Evolutionary conservation across 2,329 filamentous ascomycete genomes (phyloP).

Genomic region (Trichoderma cornu-damae): DNA sequence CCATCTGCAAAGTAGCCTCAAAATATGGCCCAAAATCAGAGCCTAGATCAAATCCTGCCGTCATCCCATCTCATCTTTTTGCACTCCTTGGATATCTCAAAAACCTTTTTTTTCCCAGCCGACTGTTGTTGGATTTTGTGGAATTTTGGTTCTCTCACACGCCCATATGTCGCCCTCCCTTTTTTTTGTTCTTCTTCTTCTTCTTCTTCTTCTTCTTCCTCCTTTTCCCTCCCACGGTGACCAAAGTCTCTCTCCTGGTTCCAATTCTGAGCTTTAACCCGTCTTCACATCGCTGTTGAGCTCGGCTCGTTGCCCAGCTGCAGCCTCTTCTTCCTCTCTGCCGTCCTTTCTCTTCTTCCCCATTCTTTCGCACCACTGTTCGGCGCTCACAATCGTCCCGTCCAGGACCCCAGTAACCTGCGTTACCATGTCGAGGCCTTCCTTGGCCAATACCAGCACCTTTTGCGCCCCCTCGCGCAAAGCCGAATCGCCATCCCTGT

Average conservation of each 20-base stretch:
- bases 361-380: conserved; percentile 81
- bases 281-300: conserved; percentile 29
- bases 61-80: conserved; percentile 1
- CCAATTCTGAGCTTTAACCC: conserved; percentile 20
- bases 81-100: neutral
- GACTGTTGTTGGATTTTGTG: neutral
- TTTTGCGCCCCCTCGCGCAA: conserved; percentile 60
- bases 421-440: conserved; percentile 89
- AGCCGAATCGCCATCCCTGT: conserved; percentile 35
- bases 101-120: too few relatives aligned
- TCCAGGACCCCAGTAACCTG: conserved; percentile 86
- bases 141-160: neutral
- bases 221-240: too few relatives aligned
- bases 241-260: too few relatives aligned
- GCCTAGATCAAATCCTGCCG: conserved; percentile 10
- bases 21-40: neutral
- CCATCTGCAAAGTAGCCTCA: neutral
- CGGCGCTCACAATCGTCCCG: conserved; percentile 82
- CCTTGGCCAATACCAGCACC: conserved; percentile 79
- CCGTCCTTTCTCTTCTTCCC: conserved; percentile 41
- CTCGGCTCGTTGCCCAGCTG: conserved; percentile 24
- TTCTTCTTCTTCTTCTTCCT: neutral
- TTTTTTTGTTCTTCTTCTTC: neutral
- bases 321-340: conserved; percentile 27
- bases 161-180: neutral